Evolutionary conservation across 768 basidiomycete genomes (phyloP), one percentile per base, ranked within the genome.

Genomic region (Erythrobasidium yunnanense): DNA sequence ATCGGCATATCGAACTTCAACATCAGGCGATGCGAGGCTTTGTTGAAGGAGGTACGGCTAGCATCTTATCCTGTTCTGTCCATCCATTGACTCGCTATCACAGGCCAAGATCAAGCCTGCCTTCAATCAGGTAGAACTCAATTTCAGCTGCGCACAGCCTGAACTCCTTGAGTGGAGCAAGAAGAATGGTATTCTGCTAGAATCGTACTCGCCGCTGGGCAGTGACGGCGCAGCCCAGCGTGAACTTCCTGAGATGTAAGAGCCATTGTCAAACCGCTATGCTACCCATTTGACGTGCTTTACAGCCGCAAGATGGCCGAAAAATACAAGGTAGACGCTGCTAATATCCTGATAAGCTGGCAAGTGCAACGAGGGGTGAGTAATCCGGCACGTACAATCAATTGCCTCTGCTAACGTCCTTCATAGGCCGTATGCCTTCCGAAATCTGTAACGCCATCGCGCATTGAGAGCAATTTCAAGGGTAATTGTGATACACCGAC

Each of bases 1-100:
- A 89, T 89, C 57, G 87, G 87, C 51, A 78, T 88, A 52, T 87
- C 86, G 85, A 89, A 89, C 74, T 87, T 87, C 77, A 86, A 84
- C 73, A 78, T 84, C 65, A 79, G 81, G 67, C 78, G 74, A 76
- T 75, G 85, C 53, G 77, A 82, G 71, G 85, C 86, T 68, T 76
- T 85, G 50, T 84, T 84, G 5, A 79, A 58, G 32, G 34, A 33
- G 20, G 56, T 46, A 35, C 32, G 33, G 30, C 8, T 8, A 23
- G 13, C 38, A 42, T 83, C 72, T 78, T 83, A 66, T 30, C 13
- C 27, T 30, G 52, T n/a, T n/a, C n/a, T n/a, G n/a, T n/a, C n/a
- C n/a, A n/a, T n/a, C n/a, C n/a, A n/a, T n/a, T n/a, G n/a, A n/a
- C n/a, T n/a, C n/a, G n/a, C n/a, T n/a, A n/a, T 22, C 20, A n/a